A percentile compares a stretch with the other conserved stretches of the same genome.
These are phyloP conservation scores for Helminthosporium solani DNA, from an alignment of 2,329 filamentous ascomycete species.

Conservation along the genomic window DNA sequence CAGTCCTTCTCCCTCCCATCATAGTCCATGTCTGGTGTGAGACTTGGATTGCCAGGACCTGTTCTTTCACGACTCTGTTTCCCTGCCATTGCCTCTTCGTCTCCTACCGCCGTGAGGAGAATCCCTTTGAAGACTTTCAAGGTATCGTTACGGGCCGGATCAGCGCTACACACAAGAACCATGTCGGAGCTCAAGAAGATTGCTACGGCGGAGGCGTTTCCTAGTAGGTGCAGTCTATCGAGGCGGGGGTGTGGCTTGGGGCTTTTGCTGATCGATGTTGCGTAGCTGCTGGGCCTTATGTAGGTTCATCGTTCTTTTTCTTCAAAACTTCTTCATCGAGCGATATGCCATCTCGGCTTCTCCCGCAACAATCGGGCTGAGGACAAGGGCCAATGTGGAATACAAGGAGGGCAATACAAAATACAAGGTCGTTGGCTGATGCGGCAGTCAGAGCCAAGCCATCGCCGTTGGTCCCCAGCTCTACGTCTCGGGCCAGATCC, in stretches of 20 bases:
- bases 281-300: conserved; percentile 46
- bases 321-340: too few relatives aligned
- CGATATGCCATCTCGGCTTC: too few relatives aligned
- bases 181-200: conserved; percentile 50
- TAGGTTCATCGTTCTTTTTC: conserved; percentile 32
- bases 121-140: too few relatives aligned
- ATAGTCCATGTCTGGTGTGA: too few relatives aligned
- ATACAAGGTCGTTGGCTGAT: neutral
- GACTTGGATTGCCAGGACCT: too few relatives aligned
- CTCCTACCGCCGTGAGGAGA: too few relatives aligned
- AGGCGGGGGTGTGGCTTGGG: neutral
- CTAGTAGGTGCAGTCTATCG: conserved; percentile 32
- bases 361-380: too few relatives aligned
- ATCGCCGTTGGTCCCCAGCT: conserved; percentile 68
- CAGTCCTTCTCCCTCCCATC: too few relatives aligned
- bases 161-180: neutral
- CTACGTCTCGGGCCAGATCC: conserved; percentile 76
- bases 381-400: too few relatives aligned
- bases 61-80: too few relatives aligned
- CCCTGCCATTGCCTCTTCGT: neutral
- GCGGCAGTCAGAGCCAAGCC: conserved; percentile 50
- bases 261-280: conserved; percentile 10
- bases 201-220: conserved; percentile 44
- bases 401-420: too few relatives aligned
- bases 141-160: neutral